Base-by-base conservation (phyloP, 192 early-diverging fungal genomes). In the Phycomyces blakesleeanus region DNA sequence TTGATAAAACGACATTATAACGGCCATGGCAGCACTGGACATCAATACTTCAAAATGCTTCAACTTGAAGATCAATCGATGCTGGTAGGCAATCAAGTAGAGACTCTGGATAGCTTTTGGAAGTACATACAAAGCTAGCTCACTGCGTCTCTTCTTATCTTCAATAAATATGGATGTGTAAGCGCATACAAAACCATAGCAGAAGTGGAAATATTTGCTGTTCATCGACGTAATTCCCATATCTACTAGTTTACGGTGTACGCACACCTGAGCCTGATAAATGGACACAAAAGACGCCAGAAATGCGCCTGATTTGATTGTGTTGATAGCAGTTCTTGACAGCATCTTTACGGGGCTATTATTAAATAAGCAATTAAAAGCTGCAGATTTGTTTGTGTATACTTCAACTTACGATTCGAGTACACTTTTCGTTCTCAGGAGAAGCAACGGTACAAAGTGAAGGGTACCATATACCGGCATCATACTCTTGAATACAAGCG, bases 91-190 rank as follows among this genome's bases (percentile, higher is more conserved):
- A 27, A 91, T 84, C 59, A 82, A 72, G 72, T 87, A 93, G 38
- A 88, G 66, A 41, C 76, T 80, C 58, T 83, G 73, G 3, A 86
- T 71, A 2, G 87, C 91, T 64, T 90, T 90, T 5, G 91, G 91
- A 16, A 91, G 65, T 3, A 88, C 86, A 76, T 93, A 91, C 75
- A 93, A 80, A 3, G 89, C 88, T 64, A 91, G 74, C 64, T 93
- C 89, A 11, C 78, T 68, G 16, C 91, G 74, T 56, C 86, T 69
- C 16, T 65, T 66, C 66, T 86, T 89, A 42, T 91, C 76, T 67
- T 93, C 91, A 2, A 89, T 55, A 64, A 93, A 81, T 51, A 93
- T 90, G 12, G 85, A 70, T 0, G 72, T 22, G 20, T 78, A 78
- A 29, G 84, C 66, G 25, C 79, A 82, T 21, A 81, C 59, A 22